Evolutionary conservation across 257 asterid species (phyloP), one percentile per base, ranked within the genome.

Genomic region (Striga asiatica): DNA sequence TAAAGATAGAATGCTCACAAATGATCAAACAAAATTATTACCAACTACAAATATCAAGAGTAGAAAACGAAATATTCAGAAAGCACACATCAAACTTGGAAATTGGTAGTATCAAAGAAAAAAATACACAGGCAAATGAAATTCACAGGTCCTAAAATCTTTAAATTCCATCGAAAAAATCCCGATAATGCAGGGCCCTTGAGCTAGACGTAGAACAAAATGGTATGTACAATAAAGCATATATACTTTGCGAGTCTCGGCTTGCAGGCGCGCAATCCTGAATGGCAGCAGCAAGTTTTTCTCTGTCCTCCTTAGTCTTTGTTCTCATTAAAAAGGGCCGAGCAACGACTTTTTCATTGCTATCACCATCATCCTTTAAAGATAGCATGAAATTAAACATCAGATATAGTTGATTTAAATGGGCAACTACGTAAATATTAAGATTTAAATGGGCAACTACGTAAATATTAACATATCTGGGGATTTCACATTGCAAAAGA

Each of bases 241-340:
- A 20, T 58, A 20, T 39, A 43, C 29, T n/a, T n/a, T n/a, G n/a
- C n/a, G n/a, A n/a, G n/a, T n/a, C n/a, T n/a, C n/a, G n/a, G n/a
- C n/a, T n/a, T 60, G 79, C 64, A 52, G 98, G 98, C 21, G 98
- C 84, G 32, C 78, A 76, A 46, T 86, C 98, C 66, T 81, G 77
- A 42, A 89, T 86, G 21, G 65, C 78, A 60, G 85, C 85, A 12
- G 85, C 91, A 32, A 89, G 81, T 50, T 89, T 81, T 63, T 89
- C 70, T 21, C 96, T 74, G 53, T 81, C 96, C 55, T 83, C 95
- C 64, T 55, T 77, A 0, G 79, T 66, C 73, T 76, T 89, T 0
- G 83, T 78, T 72, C 80, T 81, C 58, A 89, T 79, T 77, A 84
- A 75, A 73, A 71, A 89, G 8, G 88, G 86, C 34, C 81, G 84